A percentile compares a stretch with the other conserved stretches of the same genome.
Conservation (phyloP, 805 yeast species). For the Sugiyamaella smithiae region DNA sequence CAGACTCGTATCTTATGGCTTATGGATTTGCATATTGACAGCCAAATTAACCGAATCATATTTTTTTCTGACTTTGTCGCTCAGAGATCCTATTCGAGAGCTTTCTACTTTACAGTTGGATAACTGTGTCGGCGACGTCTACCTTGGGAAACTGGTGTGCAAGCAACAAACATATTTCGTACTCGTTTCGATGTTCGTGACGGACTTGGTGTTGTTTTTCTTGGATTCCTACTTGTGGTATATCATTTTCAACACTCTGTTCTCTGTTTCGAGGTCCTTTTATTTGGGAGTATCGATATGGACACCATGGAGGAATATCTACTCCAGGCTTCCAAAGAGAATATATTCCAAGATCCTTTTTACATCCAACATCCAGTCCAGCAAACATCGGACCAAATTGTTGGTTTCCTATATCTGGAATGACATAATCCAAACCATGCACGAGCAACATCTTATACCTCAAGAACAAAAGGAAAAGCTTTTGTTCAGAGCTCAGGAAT, state of each 20-base stretch:
- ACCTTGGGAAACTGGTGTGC: slow-evolving; percentile 82
- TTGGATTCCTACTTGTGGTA: slow-evolving; percentile 99
- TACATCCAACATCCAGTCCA: slow-evolving; percentile 41
- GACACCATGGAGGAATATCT: slow-evolving; percentile 99
- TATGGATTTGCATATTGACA: slow-evolving; percentile 85
- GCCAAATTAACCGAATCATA: slow-evolving; percentile 92
- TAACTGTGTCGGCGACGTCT: slow-evolving; percentile 92
- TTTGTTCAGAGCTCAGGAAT: slow-evolving; percentile 37
- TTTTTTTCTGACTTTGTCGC: slow-evolving; percentile 81
- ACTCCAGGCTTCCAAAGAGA: slow-evolving; percentile 78
- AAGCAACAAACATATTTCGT: slow-evolving; percentile 82
- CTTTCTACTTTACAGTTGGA: slow-evolving; percentile 76
- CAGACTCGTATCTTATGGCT: slow-evolving; percentile 90
- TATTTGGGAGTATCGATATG: slow-evolving; percentile 97
- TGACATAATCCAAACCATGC: slow-evolving; percentile 75
- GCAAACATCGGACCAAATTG: slow-evolving; percentile 44
- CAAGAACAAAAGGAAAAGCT: slow-evolving; percentile 62
- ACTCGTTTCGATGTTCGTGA: slow-evolving; percentile 85
- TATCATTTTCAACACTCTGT: slow-evolving; percentile 88
- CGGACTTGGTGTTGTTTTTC: slow-evolving; percentile 93
- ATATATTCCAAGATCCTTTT: slow-evolving; percentile 67
- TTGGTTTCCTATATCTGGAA: slow-evolving; percentile 78
- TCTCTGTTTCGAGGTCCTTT: slow-evolving; percentile 96
- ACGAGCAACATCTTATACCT: slow-evolving; percentile 71
- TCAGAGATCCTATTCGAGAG: slow-evolving; percentile 93